Percentiles rank a stretch among this genome's conserved stretches.
These are phyloP conservation scores for Euclidium syriacum DNA, from an alignment of 345 rosid species.

Conservation along the genomic window DNA sequence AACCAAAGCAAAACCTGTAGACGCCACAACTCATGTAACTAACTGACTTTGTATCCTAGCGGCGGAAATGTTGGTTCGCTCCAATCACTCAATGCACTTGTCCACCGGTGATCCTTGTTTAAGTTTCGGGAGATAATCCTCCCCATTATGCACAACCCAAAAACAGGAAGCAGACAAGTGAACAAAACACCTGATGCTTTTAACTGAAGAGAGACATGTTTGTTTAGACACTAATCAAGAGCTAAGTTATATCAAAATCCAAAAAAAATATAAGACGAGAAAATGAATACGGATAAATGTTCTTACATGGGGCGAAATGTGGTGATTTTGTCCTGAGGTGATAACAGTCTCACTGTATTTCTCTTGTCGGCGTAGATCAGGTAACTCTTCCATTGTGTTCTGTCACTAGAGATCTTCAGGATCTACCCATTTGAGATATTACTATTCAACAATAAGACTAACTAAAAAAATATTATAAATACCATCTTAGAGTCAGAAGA, in stretches of 20 bases:
- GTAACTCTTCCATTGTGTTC: constrained; percentile 18
- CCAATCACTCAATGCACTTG: constrained; percentile 15
- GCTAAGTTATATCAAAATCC: not conserved
- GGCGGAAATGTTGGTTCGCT: constrained; percentile 2
- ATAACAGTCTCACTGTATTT: constrained; percentile 8
- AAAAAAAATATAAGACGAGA: not conserved
- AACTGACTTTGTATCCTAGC: constrained; percentile 12
- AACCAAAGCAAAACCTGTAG: not conserved
- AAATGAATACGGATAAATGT: not conserved
- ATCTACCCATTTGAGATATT: not conserved
- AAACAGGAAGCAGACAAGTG: constrained; percentile 20
- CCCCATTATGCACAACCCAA: constrained; percentile 20
- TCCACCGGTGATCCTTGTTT: constrained; percentile 14
- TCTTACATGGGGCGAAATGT: constrained; percentile 5
- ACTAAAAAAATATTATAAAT: not conserved
- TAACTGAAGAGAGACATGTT: constrained; percentile 16
- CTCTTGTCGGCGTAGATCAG: constrained; percentile 8
- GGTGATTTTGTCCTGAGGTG: not conserved
- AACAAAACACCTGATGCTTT: constrained; percentile 19
- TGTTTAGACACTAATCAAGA: not conserved
- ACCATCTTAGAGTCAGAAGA: constrained; percentile 26
- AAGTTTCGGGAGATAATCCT: not conserved
- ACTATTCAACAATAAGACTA: not conserved
- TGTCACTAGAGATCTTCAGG: constrained; percentile 24
- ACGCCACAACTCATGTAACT: not conserved